Base-by-base conservation (phyloP, 805 yeast genomes). In the Kodamaea laetipori region DNA sequence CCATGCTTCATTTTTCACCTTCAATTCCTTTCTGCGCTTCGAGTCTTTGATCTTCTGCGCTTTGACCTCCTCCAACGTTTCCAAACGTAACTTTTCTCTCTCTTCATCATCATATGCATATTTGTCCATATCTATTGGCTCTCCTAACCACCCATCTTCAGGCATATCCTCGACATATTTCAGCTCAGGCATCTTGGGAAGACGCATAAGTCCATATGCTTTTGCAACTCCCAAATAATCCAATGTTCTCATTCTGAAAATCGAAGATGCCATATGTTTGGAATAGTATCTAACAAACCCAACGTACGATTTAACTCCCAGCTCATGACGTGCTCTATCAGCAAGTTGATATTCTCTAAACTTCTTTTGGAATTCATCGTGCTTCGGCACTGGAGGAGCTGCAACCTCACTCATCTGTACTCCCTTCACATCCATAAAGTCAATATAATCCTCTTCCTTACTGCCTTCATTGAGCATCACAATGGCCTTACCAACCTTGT, bases 101-200 rank as follows among this genome's bases (percentile, higher is more conserved):
- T 71, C 74, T 16, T 69, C 61, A 56, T 92, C 92, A 9, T 69
- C 66, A 57, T 86, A 92, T 7, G 74, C 66, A 59, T 77, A 88
- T 1, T 62, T 69, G 49, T 85, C 88, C 80, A 87, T 76, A 52
- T 87, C 84, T 13, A 90, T 71, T 2, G 69, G 68, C 21, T 70
- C 71, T 1, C 82, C 74, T 26, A 87, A 64, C 89, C 90, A 88
- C 1, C 97, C 97, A 48, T 80, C 82, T 39, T 74, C 78, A 0
- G 90, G 86, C 55, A 81, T 66, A 9, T 63, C 51, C 2, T 73
- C 78, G 2, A 82, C 67, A 52, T 75, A 70, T 42, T 68, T 70
- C 16, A 82, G 76, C 58, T 94, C 99, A 0, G 99, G 99, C 98
- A 95, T 94, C 53, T 82, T 80, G 6, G 99, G 99, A 46, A 92